Conservation (phyloP, 768 basidiomycete genomes). For the Lenzites betulinus region DNA sequence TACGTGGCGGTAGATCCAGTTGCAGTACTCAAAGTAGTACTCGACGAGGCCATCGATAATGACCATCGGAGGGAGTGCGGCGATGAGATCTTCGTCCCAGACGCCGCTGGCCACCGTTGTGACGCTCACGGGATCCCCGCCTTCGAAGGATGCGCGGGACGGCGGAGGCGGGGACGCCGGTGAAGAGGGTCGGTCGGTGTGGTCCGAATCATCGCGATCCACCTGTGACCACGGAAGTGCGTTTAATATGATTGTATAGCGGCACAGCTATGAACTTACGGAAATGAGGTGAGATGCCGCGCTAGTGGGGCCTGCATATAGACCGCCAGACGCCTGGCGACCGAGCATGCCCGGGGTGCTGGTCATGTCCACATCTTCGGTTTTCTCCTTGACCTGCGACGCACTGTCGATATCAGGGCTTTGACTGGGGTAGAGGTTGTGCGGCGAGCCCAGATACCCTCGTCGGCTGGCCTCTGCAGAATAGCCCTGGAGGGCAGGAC, state of each 20-base stretch:
- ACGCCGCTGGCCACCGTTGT: constrained; percentile 26
- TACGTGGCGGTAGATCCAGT: constrained; percentile 84
- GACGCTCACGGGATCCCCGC: constrained; percentile 39
- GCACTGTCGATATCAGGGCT: constrained; percentile 51
- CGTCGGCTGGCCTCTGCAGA: constrained; percentile 28
- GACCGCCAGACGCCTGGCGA: constrained; percentile 62
- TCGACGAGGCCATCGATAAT: constrained; percentile 71
- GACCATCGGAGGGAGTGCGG: constrained; percentile 62
- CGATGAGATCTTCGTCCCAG: constrained; percentile 77
- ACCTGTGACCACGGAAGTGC: neutral
- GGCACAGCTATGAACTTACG: constrained; percentile 41
- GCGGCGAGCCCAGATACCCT: constrained; percentile 23
- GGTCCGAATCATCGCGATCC: constrained; percentile 27
- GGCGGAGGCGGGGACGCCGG: constrained; percentile 20
- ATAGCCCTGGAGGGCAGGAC: constrained; percentile 23
- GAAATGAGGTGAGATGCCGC: constrained; percentile 67
- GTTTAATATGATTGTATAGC: constrained; percentile 24
- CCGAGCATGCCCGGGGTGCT: constrained; percentile 67
- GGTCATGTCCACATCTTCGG: constrained; percentile 23
- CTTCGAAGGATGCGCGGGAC: constrained; percentile 37
- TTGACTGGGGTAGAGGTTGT: constrained; percentile 44
- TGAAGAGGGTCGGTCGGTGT: constrained; percentile 14
- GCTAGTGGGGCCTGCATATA: constrained; percentile 81
- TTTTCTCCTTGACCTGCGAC: constrained; percentile 38
- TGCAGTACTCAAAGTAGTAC: constrained; percentile 85